A percentile compares a stretch with the other conserved stretches of the same genome.
These are phyloP conservation scores for Ascochyta fabae DNA, from an alignment of 2,329 filamentous ascomycete species.

Conservation along the genomic window DNA sequence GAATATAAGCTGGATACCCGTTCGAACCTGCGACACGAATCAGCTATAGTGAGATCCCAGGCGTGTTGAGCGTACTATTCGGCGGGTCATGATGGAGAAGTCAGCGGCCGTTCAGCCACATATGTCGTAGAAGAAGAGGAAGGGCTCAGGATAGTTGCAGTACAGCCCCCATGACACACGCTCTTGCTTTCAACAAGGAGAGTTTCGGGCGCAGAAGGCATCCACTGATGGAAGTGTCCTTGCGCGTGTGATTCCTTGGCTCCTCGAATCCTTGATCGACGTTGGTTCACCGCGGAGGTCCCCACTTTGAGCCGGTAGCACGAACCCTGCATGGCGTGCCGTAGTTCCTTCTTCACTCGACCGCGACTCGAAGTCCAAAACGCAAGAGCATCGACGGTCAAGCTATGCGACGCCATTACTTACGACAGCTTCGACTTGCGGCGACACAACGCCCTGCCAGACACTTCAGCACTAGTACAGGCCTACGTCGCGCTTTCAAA, in stretches of 20 bases:
- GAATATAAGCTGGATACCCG: constrained; percentile 75
- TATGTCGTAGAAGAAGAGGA: constrained; percentile 13
- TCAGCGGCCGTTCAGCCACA: constrained; percentile 15
- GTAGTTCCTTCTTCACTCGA: constrained; percentile 7
- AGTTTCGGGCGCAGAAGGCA: constrained; percentile 11
- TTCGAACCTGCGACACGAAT: constrained; percentile 53
- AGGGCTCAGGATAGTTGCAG: neutral
- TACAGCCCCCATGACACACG: constrained; percentile 24
- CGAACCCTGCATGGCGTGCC: constrained; percentile 10
- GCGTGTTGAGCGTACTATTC: constrained; percentile 40
- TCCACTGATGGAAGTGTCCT: constrained; percentile 13
- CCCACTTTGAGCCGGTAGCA: constrained; percentile 11
- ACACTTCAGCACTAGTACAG: constrained; percentile 28
- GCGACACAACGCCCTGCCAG: constrained; percentile 12
- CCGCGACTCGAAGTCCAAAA: constrained; percentile 1
- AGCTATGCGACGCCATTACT: constrained; percentile 29
- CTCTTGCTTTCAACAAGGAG: neutral
- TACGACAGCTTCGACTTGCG: constrained; percentile 13
- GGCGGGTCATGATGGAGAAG: constrained; percentile 46
- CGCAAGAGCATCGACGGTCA: constrained; percentile 2
- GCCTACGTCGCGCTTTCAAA: constrained; percentile 35
- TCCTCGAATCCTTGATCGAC: constrained; percentile 26
- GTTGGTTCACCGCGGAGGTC: constrained; percentile 16
- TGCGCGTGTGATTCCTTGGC: constrained; percentile 29
- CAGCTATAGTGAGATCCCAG: neutral